Evolutionary conservation across 164 flowering plant species (phyloP).

Genomic region (Echeveria elegans): DNA sequence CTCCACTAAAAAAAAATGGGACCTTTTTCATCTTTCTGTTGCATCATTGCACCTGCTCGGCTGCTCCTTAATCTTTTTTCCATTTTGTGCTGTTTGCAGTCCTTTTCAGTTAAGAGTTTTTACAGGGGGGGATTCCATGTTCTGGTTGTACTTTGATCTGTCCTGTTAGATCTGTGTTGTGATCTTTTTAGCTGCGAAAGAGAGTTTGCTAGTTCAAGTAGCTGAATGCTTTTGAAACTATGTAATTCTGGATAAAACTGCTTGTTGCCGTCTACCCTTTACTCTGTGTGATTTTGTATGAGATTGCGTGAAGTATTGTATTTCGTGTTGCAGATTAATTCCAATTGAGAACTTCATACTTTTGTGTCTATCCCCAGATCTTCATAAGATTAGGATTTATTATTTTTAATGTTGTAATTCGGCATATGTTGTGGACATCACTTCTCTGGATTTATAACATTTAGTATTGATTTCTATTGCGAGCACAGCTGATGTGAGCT

Average conservation of each 20-base stretch:
- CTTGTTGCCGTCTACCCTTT: background rate
- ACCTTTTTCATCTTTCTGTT: background rate
- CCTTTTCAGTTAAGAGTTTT: too few species aligned
- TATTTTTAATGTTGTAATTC: background rate
- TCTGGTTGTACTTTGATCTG: background rate
- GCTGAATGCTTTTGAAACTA: too few species aligned
- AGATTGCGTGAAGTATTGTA: background rate
- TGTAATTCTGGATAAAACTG: background rate
- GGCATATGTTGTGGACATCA: background rate
- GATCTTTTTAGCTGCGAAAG: background rate
- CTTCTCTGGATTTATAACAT: too few species aligned
- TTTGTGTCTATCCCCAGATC: background rate
- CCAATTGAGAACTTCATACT: too few species aligned
- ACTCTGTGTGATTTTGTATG: background rate
- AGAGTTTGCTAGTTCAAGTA: background rate
- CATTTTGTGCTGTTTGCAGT: background rate
- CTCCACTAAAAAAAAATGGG: background rate
- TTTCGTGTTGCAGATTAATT: background rate
- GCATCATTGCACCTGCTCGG: background rate
- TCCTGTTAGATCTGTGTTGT: background rate
- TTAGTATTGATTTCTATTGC: too few species aligned
- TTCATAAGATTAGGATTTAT: too few species aligned
- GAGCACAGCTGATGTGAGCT: background rate
- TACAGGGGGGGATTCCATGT: background rate
- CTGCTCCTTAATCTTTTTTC: background rate